Evolutionary conservation across 441 rosid genomes (phyloP).

Genomic region (Aquilaria agallochum): DNA sequence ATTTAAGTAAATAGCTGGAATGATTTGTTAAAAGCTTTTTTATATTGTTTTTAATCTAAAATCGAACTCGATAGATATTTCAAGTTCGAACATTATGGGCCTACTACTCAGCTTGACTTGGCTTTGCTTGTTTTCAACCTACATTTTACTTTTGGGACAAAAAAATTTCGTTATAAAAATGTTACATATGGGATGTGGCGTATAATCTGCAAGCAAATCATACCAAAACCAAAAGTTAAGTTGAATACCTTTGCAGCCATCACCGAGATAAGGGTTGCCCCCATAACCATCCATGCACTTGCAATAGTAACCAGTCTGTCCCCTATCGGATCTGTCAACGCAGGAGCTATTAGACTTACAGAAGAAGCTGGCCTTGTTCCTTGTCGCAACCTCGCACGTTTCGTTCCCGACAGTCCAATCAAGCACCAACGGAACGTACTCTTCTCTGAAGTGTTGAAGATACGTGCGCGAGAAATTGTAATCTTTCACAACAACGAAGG

Average conservation of each 20-base stretch:
- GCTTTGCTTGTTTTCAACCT: too few relatives aligned
- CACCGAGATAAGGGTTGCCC: slow-evolving; percentile 35
- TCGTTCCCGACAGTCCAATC: slow-evolving; percentile 15
- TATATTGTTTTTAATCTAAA: too few relatives aligned
- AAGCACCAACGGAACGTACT: slow-evolving; percentile 5
- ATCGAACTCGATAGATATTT: too few relatives aligned
- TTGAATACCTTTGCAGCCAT: slow-evolving; percentile 32
- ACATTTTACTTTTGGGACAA: too few relatives aligned
- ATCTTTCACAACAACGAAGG: slow-evolving; percentile 8
- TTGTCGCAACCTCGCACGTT: slow-evolving; percentile 9
- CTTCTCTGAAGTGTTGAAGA: not conserved
- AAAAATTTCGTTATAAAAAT: not conserved
- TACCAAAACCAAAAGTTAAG: too few relatives aligned
- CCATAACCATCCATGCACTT: slow-evolving; percentile 23
- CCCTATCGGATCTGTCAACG: not conserved
- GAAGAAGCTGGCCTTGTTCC: slow-evolving; percentile 4
- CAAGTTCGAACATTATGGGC: too few relatives aligned
- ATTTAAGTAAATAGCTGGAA: too few relatives aligned
- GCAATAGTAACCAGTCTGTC: slow-evolving; percentile 17
- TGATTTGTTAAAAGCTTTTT: too few relatives aligned
- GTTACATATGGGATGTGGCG: too few relatives aligned
- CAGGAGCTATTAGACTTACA: slow-evolving; percentile 17
- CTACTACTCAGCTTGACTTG: too few relatives aligned
- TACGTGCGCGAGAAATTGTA: slow-evolving; percentile 3
- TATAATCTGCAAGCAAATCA: too few relatives aligned